Percentiles rank a stretch among this genome's conserved stretches.
Conservation (phyloP, 805 yeast genomes). For the Candida alai region DNA sequence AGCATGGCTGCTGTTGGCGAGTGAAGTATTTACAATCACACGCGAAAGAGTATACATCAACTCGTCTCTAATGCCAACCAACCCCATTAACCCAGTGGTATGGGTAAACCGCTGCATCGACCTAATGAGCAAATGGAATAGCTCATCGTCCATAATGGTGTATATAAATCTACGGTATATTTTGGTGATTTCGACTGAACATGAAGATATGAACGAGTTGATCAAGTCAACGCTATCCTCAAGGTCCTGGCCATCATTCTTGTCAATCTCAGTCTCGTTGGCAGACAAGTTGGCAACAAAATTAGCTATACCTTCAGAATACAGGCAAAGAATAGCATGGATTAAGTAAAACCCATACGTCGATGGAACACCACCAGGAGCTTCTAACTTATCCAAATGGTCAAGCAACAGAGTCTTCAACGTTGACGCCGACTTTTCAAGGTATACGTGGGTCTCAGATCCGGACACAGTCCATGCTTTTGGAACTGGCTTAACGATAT, state of each 20-base stretch:
- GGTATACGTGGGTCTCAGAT: slow-evolving; percentile 14
- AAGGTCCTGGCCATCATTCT: slow-evolving; percentile 16
- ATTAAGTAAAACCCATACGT: slow-evolving; percentile 59
- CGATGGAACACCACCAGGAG: slow-evolving; percentile 60
- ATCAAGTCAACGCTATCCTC: slow-evolving; percentile 35
- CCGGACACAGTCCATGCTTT: slow-evolving; percentile 2
- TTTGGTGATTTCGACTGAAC: slow-evolving; percentile 22
- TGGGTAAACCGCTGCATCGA: slow-evolving; percentile 80
- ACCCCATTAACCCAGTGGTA: slow-evolving; percentile 71
- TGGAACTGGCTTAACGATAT: slow-evolving; percentile 13
- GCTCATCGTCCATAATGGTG: slow-evolving; percentile 65
- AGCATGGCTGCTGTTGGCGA: slow-evolving; percentile 4
- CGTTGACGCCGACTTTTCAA: slow-evolving; percentile 42
- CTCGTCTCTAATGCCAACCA: slow-evolving; percentile 54
- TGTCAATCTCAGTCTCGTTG: background rate
- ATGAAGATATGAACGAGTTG: slow-evolving; percentile 27
- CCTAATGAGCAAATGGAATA: slow-evolving; percentile 64
- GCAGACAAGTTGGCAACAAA: slow-evolving; percentile 44
- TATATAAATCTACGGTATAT: slow-evolving; percentile 47
- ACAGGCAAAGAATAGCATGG: slow-evolving; percentile 45
- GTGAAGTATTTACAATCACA: slow-evolving; percentile 19
- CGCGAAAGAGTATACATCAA: slow-evolving; percentile 25
- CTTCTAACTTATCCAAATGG: slow-evolving; percentile 72
- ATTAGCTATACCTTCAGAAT: slow-evolving; percentile 68
- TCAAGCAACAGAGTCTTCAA: slow-evolving; percentile 62